Percentiles rank a stretch among this genome's conserved stretches.
phyloP scores from a whole-genome alignment of 148 eudicot genomes.

The Suaeda aralocaspica region DNA sequence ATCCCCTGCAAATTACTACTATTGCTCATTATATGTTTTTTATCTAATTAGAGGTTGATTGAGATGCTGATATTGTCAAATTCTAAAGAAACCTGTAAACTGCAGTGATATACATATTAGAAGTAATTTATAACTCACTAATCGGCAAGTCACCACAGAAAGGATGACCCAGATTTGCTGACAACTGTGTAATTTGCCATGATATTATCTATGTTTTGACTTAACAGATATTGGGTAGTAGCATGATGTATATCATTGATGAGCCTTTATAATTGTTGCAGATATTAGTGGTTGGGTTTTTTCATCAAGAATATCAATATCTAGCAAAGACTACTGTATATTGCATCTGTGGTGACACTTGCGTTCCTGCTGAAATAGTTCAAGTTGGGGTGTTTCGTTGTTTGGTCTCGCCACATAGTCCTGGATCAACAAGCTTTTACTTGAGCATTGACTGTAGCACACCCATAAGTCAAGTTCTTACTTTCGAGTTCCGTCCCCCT shows the following conservation, averaged over 20 bases:
- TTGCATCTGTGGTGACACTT: constrained; percentile 71
- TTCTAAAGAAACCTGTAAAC: neutral
- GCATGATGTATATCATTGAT: constrained; percentile 1
- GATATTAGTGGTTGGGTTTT: constrained; percentile 79
- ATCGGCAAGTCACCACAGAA: neutral
- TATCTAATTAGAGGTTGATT: neutral
- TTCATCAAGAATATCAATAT: constrained; percentile 46
- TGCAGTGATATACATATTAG: neutral
- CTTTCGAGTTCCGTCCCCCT: constrained; percentile 64
- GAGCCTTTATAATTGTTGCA: constrained; percentile 33
- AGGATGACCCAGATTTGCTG: neutral
- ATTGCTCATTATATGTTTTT: neutral
- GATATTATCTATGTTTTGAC: neutral
- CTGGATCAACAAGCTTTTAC: constrained; percentile 65
- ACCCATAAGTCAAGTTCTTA: constrained; percentile 70
- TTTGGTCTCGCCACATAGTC: constrained; percentile 54
- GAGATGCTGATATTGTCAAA: neutral
- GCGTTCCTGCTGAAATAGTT: constrained; percentile 50
- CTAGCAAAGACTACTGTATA: constrained; percentile 44
- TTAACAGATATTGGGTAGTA: neutral
- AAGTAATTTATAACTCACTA: too few relatives aligned
- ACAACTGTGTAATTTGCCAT: constrained; percentile 1
- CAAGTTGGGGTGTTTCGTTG: constrained; percentile 85
- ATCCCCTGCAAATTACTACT: too few relatives aligned
- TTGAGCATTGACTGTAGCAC: constrained; percentile 68